phyloP scores from a whole-genome alignment of 1,284 basidiomycete genomes.

The Sporisorium reilianum region DNA sequence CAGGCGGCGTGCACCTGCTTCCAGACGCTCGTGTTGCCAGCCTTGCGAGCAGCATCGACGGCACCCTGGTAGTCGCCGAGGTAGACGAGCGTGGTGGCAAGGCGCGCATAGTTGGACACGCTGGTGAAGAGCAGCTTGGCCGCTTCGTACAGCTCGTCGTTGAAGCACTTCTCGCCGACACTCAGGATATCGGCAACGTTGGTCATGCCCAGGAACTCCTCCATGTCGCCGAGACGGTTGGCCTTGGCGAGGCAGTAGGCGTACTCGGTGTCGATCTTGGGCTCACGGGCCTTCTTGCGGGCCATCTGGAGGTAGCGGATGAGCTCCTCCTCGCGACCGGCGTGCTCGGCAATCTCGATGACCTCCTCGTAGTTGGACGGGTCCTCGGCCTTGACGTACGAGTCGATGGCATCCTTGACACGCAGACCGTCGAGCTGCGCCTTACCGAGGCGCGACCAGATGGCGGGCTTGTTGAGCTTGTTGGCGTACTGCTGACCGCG shows the following conservation, averaged over 20 bases:
- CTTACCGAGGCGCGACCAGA: slow-evolving; percentile 97
- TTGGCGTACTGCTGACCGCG: slow-evolving; percentile 95
- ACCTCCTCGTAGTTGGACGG: slow-evolving; percentile 95
- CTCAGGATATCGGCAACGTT: slow-evolving; percentile 96
- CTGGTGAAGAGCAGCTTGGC: slow-evolving; percentile 94
- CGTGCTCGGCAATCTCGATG: slow-evolving; percentile 94
- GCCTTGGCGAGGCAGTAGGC: slow-evolving; percentile 69
- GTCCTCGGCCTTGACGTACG: slow-evolving; percentile 98
- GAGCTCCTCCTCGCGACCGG: slow-evolving; percentile 97
- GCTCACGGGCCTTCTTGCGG: slow-evolving; percentile 95
- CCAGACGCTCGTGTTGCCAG: slow-evolving; percentile 99
- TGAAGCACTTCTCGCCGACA: slow-evolving; percentile 99
- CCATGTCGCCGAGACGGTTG: slow-evolving; percentile 76
- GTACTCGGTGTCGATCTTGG: slow-evolving; percentile 90
- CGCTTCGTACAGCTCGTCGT: slow-evolving; percentile 97
- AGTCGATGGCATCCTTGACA: slow-evolving; percentile 98
- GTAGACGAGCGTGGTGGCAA: slow-evolving; percentile 98
- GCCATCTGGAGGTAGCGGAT: slow-evolving; percentile 99
- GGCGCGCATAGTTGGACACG: slow-evolving; percentile 97
- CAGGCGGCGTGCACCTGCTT: slow-evolving; percentile 99
- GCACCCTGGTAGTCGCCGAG: slow-evolving; percentile 97
- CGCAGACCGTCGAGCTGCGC: slow-evolving; percentile 99
- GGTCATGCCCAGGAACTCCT: slow-evolving; percentile 98
- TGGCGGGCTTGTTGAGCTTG: slow-evolving; percentile 95
- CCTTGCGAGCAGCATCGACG: slow-evolving; percentile 97